These are phyloP conservation scores for Mucor racemosus DNA, from an alignment of 371 early-diverging fungal species.

Conservation along the genomic window DNA sequence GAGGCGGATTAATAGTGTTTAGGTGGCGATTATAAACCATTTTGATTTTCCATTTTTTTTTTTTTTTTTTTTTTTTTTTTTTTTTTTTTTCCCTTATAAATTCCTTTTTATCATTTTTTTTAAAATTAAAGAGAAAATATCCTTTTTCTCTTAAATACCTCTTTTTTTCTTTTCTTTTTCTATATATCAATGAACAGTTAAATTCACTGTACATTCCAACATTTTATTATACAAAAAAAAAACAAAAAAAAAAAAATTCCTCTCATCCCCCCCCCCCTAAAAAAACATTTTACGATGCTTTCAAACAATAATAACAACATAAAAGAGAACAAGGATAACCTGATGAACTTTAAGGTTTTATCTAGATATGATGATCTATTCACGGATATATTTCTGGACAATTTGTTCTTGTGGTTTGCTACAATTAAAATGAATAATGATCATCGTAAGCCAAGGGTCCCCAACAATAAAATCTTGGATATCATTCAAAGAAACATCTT, in stretches of 20 bases:
- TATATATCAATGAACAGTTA: slow-evolving; percentile 11
- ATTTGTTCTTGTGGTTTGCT: slow-evolving; percentile 66
- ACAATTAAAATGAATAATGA: slow-evolving; percentile 56
- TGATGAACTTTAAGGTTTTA: slow-evolving; percentile 54
- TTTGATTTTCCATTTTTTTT: slow-evolving; percentile 3
- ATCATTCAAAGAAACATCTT: slow-evolving; percentile 59
- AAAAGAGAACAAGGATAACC: slow-evolving; percentile 14
- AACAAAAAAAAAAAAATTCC: slow-evolving; percentile 1
- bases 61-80: slow-evolving; percentile 9
- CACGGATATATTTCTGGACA: slow-evolving; percentile 71
- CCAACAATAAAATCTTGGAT: slow-evolving; percentile 43
- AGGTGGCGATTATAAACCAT: slow-evolving; percentile 4
- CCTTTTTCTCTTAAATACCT: not conserved
- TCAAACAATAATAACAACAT: not conserved
- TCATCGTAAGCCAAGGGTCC: slow-evolving; percentile 44
- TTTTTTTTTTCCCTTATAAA: slow-evolving; percentile 9
- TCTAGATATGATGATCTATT: slow-evolving; percentile 75
- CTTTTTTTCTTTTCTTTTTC: not conserved
- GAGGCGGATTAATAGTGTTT: not conserved
- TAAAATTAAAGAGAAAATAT: too few relatives aligned
- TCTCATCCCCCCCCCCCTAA: not conserved
- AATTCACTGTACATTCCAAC: not conserved
- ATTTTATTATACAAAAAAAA: not conserved
- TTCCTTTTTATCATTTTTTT: slow-evolving; percentile 10
- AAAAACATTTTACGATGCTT: too few relatives aligned